phyloP scores from a whole-genome alignment of 345 rosid genomes.

The Camelina laxa region DNA sequence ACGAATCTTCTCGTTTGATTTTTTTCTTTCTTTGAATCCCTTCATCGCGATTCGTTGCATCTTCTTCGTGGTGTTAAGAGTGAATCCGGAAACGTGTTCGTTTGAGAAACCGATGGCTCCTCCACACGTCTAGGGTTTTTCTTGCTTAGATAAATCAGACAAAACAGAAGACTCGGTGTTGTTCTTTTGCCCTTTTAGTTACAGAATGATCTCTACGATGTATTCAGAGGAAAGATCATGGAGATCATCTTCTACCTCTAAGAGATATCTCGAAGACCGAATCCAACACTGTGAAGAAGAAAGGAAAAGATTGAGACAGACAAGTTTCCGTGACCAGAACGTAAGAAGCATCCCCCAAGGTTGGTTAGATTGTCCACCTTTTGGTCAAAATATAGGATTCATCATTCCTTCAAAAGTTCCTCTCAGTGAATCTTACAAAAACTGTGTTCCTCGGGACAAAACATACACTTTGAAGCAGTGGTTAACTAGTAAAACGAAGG shows the following conservation, averaged over 20 bases:
- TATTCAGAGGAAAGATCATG: not conserved
- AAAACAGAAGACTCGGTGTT: not conserved
- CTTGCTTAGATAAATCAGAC: not conserved
- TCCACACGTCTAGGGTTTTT: not conserved
- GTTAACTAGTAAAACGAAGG: not conserved
- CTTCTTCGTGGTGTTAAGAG: not conserved
- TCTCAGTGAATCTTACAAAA: conserved; percentile 30
- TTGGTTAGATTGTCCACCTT: conserved; percentile 28
- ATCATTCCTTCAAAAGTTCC: conserved; percentile 36
- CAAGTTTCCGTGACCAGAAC: not conserved
- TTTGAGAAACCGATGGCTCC: not conserved
- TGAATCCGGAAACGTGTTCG: not conserved
- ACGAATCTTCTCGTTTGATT: not conserved
- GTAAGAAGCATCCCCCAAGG: conserved; percentile 18
- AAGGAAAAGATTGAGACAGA: not conserved
- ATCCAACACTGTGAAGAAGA: not conserved
- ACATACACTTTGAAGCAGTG: conserved; percentile 22
- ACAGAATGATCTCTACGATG: conserved; percentile 8
- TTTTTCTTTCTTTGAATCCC: too few relatives aligned
- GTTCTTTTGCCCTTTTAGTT: not conserved
- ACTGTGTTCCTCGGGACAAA: conserved; percentile 1
- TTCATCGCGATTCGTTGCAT: not conserved
- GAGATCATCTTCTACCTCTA: not conserved
- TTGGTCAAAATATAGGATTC: conserved; percentile 21
- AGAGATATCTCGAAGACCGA: conserved; percentile 5